Evolutionary conservation across 1,284 basidiomycete genomes (phyloP), one percentile per base, ranked within the genome.

Genomic region (Tranzscheliella williamsii): DNA sequence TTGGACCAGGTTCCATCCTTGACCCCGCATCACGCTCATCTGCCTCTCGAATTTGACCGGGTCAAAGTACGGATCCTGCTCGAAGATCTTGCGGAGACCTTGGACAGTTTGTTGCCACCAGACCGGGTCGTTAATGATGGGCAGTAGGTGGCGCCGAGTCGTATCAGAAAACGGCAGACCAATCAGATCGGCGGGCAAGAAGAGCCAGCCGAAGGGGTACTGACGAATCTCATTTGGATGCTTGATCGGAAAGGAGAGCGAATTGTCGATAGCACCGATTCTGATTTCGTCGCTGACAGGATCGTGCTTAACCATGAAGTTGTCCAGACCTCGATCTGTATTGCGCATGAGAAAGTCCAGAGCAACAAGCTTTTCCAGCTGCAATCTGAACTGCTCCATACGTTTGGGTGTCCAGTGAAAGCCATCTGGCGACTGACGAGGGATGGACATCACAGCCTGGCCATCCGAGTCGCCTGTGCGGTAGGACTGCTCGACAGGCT

Each of bases 31-130:
- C 6, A 94, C 88, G 27, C 88, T 87, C 64, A 94, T 81, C 83
- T 94, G 91, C 63, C 87, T 82, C 85, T 89, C 58, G 56, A 80
- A 80, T 42, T 75, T 73, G 26, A 55, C 48, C 24, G 75, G 71
- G 38, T 77, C 73, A 45, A 79, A 80, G 39, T 89, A 90, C 4
- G 86, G 85, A 75, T 92, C 91, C 13, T 89, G 81, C 13, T 84
- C 83, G 73, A 91, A 91, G 17, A 92, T 72, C 61, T 86, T 86
- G 50, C 86, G 81, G 6, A 94, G 80, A 61, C 90, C 85, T 57
- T 82, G 86, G 2, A 86, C 88, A 4, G 90, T 91, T 72, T 90
- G 86, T 62, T 88, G 84, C 91, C 91, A 95, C 91, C 91, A 95
- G 4, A 80, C 72, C 63, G 89, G 90, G 6, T 86, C 87, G 8